These are phyloP conservation scores for Viola odorata DNA, from an alignment of 345 rosid genomes.

Conservation along the genomic window DNA sequence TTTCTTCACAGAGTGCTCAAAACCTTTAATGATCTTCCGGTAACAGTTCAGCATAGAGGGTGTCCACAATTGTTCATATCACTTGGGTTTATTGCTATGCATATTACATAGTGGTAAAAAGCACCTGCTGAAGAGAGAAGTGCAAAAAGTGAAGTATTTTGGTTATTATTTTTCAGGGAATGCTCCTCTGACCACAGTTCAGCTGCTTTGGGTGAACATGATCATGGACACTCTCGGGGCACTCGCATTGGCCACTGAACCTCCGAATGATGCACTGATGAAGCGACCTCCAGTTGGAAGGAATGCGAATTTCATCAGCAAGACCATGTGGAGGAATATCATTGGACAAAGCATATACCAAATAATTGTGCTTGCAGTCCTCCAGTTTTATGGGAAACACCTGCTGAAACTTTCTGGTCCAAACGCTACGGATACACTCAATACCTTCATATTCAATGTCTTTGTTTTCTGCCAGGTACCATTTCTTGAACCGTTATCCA, in stretches of 20 bases:
- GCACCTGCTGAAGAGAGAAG: too few species aligned
- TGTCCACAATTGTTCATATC: too few species aligned
- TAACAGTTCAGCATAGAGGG: too few species aligned
- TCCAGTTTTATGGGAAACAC: constrained; percentile 51
- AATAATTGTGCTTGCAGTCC: constrained; percentile 43
- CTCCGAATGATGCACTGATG: constrained; percentile 71
- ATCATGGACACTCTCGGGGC: constrained; percentile 94
- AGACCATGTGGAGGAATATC: constrained; percentile 76
- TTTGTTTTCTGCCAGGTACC: constrained; percentile 74
- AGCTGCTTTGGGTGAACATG: constrained; percentile 83
- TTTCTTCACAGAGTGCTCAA: background rate
- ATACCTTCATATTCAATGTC: constrained; percentile 66
- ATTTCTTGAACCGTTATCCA: background rate
- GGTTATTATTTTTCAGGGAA: constrained; percentile 52
- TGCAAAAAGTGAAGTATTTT: too few species aligned
- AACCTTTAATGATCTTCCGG: too few species aligned
- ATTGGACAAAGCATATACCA: constrained; percentile 72
- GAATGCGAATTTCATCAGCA: constrained; percentile 50
- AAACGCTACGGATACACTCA: constrained; percentile 45
- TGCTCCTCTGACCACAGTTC: constrained; percentile 79
- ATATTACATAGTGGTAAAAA: too few species aligned
- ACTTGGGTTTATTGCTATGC: too few species aligned
- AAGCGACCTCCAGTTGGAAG: constrained; percentile 58
- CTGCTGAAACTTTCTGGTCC: constrained; percentile 45
- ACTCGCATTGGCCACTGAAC: constrained; percentile 73